Percentiles rank a stretch among this genome's conserved stretches.
Evolutionary conservation across 345 rosid genomes (phyloP).

Genomic region (Arabidopsis thaliana): DNA sequence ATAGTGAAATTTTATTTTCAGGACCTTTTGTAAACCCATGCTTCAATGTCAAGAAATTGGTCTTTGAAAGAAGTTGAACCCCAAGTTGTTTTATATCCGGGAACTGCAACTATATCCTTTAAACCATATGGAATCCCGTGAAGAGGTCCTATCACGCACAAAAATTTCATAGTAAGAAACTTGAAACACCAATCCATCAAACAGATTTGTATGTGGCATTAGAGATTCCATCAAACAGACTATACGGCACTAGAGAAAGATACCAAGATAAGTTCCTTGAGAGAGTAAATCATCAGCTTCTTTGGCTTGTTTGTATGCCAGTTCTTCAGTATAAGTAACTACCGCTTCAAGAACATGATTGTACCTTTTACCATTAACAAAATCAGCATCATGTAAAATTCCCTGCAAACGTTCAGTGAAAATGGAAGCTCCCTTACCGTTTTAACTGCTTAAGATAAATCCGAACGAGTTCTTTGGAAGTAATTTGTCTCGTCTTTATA

Average conservation of each 20-base stretch:
- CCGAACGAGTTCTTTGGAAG: slow-evolving; percentile 67
- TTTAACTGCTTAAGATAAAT: slow-evolving; percentile 68
- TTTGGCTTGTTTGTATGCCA: slow-evolving; percentile 84
- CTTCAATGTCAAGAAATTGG: slow-evolving; percentile 74
- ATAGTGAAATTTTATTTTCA: not conserved
- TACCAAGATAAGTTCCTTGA: slow-evolving; percentile 81
- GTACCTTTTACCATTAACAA: slow-evolving; percentile 53
- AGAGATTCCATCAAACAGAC: slow-evolving; percentile 58
- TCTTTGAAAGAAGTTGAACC: slow-evolving; percentile 76
- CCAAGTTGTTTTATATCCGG: slow-evolving; percentile 87
- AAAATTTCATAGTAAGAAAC: not conserved
- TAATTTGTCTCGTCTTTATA: slow-evolving; percentile 70
- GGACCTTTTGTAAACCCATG: slow-evolving; percentile 92
- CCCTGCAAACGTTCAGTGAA: not conserved
- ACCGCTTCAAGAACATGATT: slow-evolving; percentile 76
- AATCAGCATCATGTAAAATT: slow-evolving; percentile 11
- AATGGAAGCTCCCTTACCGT: slow-evolving; percentile 50
- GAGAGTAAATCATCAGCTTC: slow-evolving; percentile 82
- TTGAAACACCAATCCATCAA: not conserved
- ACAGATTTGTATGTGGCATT: too few relatives aligned
- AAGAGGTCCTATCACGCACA: slow-evolving; percentile 70
- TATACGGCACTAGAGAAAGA: slow-evolving; percentile 32
- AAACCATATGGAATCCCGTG: slow-evolving; percentile 92
- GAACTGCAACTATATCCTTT: slow-evolving; percentile 82
- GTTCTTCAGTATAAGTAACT: slow-evolving; percentile 73